phyloP scores from a whole-genome alignment of 2,329 filamentous ascomycete genomes.

The Xenoacremonium recifei region DNA sequence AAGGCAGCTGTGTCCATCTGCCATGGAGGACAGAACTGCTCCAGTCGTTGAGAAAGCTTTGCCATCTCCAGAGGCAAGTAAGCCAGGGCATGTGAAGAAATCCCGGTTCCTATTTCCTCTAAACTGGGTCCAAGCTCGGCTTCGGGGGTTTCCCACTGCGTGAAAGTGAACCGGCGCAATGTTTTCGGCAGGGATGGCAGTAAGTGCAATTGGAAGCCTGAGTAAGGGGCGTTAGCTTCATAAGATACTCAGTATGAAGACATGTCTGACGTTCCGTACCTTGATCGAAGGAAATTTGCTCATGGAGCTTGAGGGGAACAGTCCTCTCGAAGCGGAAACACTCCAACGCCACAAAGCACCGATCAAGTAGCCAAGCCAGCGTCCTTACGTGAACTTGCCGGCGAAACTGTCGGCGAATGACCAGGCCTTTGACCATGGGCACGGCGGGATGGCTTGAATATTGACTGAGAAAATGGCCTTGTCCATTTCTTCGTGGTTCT shows the following conservation, averaged over 20 bases:
- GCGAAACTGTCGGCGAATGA: constrained; percentile 14
- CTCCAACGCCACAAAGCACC: constrained; percentile 14
- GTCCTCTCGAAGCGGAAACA: constrained; percentile 15
- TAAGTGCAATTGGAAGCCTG: constrained; percentile 9
- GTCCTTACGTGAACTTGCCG: constrained; percentile 9
- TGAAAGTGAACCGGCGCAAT: constrained; percentile 12
- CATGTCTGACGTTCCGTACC: constrained; percentile 6
- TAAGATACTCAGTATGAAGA: constrained; percentile 6
- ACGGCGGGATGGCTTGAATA: constrained; percentile 9
- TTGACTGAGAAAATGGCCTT: constrained; percentile 8
- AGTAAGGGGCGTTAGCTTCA: constrained; percentile 8
- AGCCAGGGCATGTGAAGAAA: constrained; percentile 6
- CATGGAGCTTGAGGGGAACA: constrained; percentile 2
- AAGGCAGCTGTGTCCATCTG: constrained; percentile 14
- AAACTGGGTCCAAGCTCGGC: constrained; percentile 3
- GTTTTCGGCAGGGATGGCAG: constrained; percentile 14
- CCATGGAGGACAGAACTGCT: constrained; percentile 13
- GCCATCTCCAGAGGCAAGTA: constrained; percentile 13
- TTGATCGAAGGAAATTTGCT: constrained; percentile 10
- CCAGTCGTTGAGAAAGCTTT: constrained; percentile 11
- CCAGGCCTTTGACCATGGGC: constrained; percentile 15
- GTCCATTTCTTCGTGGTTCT: constrained; percentile 2
- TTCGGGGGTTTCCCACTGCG: constrained; percentile 11
- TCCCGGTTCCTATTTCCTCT: constrained; percentile 2
- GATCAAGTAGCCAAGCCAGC: constrained; percentile 10